phyloP scores from a whole-genome alignment of 106 monocot species.

The Posidonia australis region DNA sequence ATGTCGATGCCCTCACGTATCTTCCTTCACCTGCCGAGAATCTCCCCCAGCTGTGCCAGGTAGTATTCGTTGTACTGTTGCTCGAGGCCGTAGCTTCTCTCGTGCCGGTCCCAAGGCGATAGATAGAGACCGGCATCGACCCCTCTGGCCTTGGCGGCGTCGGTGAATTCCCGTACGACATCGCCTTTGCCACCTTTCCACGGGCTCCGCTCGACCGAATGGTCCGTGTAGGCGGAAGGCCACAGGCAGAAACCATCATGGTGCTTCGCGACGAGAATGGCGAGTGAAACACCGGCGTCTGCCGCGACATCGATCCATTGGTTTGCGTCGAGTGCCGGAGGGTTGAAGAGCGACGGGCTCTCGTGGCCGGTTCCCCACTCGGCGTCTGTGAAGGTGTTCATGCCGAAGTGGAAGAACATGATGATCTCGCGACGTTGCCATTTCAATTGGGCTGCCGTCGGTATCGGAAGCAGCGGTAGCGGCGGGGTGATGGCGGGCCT shows the following conservation, averaged over 20 bases:
- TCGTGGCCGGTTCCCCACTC: constrained; percentile 86
- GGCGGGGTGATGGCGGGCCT: constrained; percentile 15
- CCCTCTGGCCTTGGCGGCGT: constrained; percentile 36
- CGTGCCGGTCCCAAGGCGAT: constrained; percentile 93
- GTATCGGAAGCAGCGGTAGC: constrained; percentile 60
- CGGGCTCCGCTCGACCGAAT: constrained; percentile 53
- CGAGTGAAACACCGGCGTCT: constrained; percentile 42
- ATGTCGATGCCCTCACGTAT: not conserved
- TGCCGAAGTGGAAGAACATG: constrained; percentile 92
- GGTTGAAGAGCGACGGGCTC: constrained; percentile 44
- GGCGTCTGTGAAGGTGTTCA: constrained; percentile 88
- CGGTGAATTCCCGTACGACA: constrained; percentile 50
- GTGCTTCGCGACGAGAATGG: constrained; percentile 73
- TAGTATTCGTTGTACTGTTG: constrained; percentile 73
- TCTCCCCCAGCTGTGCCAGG: constrained; percentile 56
- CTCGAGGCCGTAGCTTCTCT: constrained; percentile 55
- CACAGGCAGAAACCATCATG: constrained; percentile 97
- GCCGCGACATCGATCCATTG: constrained; percentile 67
- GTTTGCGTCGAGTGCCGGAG: constrained; percentile 33
- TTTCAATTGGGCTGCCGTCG: constrained; percentile 54
- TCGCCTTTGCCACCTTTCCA: constrained; percentile 65
- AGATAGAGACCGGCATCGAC: constrained; percentile 68
- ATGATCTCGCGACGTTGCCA: constrained; percentile 87
- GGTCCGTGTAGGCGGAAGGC: constrained; percentile 64
- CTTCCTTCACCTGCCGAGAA: constrained; percentile 41